These are phyloP conservation scores for Suhomyces sp. DNA, from an alignment of 805 yeast species.

Conservation along the genomic window DNA sequence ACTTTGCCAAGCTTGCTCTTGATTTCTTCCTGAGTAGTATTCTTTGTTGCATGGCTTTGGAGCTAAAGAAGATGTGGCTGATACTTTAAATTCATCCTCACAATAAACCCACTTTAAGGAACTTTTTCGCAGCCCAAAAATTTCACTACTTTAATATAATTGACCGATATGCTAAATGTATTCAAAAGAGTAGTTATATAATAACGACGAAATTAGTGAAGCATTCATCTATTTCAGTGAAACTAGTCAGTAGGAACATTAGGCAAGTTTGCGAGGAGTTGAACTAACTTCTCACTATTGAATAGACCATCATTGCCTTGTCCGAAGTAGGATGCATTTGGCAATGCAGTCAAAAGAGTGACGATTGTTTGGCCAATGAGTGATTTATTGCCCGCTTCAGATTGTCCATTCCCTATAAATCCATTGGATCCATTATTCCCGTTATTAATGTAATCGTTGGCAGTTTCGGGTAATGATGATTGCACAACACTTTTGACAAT, in stretches of 20 bases:
- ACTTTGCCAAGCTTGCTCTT: no score
- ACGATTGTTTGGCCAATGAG: conserved; percentile 14
- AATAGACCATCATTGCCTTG: conserved; percentile 49
- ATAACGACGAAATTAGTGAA: no score
- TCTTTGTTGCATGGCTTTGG: no score
- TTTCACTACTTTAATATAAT: no score
- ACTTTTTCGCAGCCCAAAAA: no score
- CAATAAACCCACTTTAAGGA: no score
- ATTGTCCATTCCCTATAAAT: background rate
- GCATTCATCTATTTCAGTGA: background rate
- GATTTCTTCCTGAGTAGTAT: no score
- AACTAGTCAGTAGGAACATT: conserved; percentile 17
- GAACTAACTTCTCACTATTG: conserved; percentile 53
- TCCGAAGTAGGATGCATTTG: conserved; percentile 58
- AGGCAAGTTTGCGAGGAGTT: conserved; percentile 33
- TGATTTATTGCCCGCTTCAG: conserved; percentile 7
- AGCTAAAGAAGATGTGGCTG: no score
- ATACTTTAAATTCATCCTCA: no score
- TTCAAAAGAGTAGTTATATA: no score
- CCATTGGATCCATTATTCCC: background rate
- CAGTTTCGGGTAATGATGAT: background rate
- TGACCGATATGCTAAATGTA: no score
- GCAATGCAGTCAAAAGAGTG: conserved; percentile 37
- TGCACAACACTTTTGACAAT: background rate
- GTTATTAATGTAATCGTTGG: background rate